phyloP scores from a whole-genome alignment of 257 asterid species.

The Jasminum sambac region DNA sequence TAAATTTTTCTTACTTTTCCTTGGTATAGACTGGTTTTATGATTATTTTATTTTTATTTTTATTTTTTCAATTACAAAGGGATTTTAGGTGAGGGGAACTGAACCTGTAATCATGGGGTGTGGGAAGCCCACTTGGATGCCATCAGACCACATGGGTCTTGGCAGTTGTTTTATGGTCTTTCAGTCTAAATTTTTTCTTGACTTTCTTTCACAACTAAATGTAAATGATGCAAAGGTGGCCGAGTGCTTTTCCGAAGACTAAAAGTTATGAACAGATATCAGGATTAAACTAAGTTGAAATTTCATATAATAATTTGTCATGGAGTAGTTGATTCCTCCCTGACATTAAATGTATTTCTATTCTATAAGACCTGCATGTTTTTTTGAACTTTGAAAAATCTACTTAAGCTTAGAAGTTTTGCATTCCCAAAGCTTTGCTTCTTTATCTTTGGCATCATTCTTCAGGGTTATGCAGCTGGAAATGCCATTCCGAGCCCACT shows the following conservation, averaged over 20 bases:
- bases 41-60: too few relatives aligned
- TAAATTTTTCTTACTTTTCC: background rate
- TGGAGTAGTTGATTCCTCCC: constrained; percentile 6
- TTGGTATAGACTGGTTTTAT: background rate
- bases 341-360: background rate
- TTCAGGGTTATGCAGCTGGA: constrained; percentile 97
- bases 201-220: background rate
- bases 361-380: background rate
- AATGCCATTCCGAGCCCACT: constrained; percentile 80
- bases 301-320: background rate
- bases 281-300: background rate
- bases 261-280: background rate
- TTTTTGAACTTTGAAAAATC: background rate
- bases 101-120: too few relatives aligned
- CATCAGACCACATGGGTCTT: too few relatives aligned
- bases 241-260: background rate
- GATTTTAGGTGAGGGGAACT: too few relatives aligned
- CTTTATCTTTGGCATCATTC: constrained; percentile 26
- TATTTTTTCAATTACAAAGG: too few relatives aligned
- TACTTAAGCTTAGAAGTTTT: constrained; percentile 6
- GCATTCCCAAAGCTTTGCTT: constrained; percentile 3
- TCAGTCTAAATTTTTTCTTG: background rate
- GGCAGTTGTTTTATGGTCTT: background rate
- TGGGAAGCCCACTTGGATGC: too few relatives aligned
- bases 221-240: background rate